Evolutionary conservation across 2,329 filamentous ascomycete species (phyloP), one percentile per base, ranked within the genome.

Genomic region (Cryphonectria naterciae): DNA sequence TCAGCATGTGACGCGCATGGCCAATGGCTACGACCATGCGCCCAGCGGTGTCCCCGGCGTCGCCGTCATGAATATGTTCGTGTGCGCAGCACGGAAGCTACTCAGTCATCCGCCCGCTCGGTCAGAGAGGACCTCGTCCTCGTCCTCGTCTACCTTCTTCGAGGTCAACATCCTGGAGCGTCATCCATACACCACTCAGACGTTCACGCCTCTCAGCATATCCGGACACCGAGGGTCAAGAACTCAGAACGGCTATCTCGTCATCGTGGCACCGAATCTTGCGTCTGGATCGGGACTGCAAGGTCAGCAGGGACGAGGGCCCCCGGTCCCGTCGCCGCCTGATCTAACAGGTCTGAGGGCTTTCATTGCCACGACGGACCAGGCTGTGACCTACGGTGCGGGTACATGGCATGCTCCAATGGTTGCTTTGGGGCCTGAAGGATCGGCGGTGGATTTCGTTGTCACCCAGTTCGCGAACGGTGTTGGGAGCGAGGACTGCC

Each of bases 371-470:
- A 88, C 86, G 65, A 91, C 89, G 2, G 86, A 87, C 35, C 94
- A 97, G 83, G 95, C 94, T 15, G 93, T 99, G 19, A 98, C 94
- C 2, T 99, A 98, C 80, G 94, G 88, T 1, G 90, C 93, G 1
- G 96, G 94, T 6, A 98, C 94, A 68, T 99, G 95, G 89, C 96
- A 99, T 84, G 94, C 95, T 73, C 96, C 96, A 0, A 98, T 99
- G 95, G 92, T 94, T 19, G 94, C 93, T 22, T 81, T 98, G 65
- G 95, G 95, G 0, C 74, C 78, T 2, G 69, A 76, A 2, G 85
- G 82, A 1, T 82, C 83, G 37, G 85, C 90, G 28, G 84, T 98
- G 64, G 93, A 96, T 78, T 98, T 98, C 80, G 88, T 97, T 6
- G 95, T 98, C 1, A 88, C 93, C 75, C 95, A 98, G 83, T 96